Percentiles rank a stretch among this genome's conserved stretches.
phyloP scores from a whole-genome alignment of 2,329 filamentous ascomycete species.

The Colletotrichum sidae region DNA sequence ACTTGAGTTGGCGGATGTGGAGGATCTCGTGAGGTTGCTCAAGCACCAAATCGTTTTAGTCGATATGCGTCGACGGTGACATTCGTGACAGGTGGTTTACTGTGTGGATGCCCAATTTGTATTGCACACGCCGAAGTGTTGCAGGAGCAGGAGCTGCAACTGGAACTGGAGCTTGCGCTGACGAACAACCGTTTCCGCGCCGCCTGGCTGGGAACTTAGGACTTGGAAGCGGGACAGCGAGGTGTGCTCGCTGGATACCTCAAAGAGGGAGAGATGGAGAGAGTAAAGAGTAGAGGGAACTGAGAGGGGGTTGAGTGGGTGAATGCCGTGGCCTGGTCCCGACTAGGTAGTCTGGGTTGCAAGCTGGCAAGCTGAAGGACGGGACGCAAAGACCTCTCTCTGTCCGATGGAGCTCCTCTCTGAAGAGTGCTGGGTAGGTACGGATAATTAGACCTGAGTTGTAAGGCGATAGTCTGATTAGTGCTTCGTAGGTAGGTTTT shows the following conservation, averaged over 20 bases:
- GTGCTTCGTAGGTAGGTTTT: too few relatives aligned
- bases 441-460: too few relatives aligned
- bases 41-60: slow-evolving; percentile 13
- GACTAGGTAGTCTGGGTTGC: neutral
- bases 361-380: slow-evolving; percentile 12
- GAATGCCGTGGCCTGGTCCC: slow-evolving; percentile 4
- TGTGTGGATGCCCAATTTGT: slow-evolving; percentile 25
- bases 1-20: slow-evolving; percentile 5
- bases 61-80: slow-evolving; percentile 20
- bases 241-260: neutral
- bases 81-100: slow-evolving; percentile 15
- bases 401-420: too few relatives aligned
- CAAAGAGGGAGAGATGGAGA: neutral
- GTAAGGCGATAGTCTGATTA: neutral
- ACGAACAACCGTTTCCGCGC: slow-evolving; percentile 35
- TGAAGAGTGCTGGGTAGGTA: too few relatives aligned
- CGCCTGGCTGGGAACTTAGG: slow-evolving; percentile 19
- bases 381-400: slow-evolving; percentile 9
- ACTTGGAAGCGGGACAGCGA: slow-evolving; percentile 22
- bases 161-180: slow-evolving; percentile 1
- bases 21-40: slow-evolving; percentile 15
- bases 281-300: slow-evolving; percentile 10
- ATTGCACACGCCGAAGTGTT: slow-evolving; percentile 29
- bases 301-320: slow-evolving; percentile 4
- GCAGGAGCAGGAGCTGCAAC: too few relatives aligned